phyloP scores from a whole-genome alignment of 2,329 filamentous ascomycete species.

The Diaporthe sp. region DNA sequence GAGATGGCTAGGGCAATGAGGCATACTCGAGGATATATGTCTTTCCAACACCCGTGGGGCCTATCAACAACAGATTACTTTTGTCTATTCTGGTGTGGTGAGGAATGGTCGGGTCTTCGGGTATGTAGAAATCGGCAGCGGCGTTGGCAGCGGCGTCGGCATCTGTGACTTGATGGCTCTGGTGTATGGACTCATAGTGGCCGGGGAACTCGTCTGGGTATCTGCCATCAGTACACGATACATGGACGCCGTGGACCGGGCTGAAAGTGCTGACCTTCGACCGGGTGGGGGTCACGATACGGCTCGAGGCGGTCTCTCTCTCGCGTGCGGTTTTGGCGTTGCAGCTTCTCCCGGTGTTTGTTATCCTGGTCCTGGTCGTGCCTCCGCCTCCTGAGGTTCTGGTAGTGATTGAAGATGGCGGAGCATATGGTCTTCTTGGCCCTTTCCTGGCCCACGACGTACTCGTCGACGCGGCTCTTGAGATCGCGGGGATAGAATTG shows the following conservation, averaged over 20 bases:
- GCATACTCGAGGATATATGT: constrained; percentile 86
- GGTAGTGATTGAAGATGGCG: constrained; percentile 97
- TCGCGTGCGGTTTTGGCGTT: constrained; percentile 78
- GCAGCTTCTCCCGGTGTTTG: constrained; percentile 71
- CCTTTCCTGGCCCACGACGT: constrained; percentile 94
- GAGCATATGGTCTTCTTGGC: constrained; percentile 95
- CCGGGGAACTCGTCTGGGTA: constrained; percentile 68
- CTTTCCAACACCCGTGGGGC: constrained; percentile 95
- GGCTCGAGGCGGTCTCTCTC: constrained; percentile 71
- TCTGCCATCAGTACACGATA: constrained; percentile 51
- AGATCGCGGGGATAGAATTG: constrained; percentile 77
- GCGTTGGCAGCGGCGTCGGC: constrained; percentile 33
- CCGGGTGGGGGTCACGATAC: constrained; percentile 75
- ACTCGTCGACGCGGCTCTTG: constrained; percentile 94
- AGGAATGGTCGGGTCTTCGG: constrained; percentile 60
- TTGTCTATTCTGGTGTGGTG: constrained; percentile 86
- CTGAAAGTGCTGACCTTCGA: constrained; percentile 76
- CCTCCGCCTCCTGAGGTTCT: constrained; percentile 83
- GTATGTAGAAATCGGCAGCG: constrained; percentile 59
- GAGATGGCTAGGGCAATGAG: neutral
- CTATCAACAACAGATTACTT: constrained; percentile 91
- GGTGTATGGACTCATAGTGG: constrained; percentile 63
- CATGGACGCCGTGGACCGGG: constrained; percentile 44
- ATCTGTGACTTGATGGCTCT: constrained; percentile 51
- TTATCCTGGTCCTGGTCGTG: constrained; percentile 80